Percentiles rank a stretch among this genome's conserved stretches.
Evolutionary conservation across 139 green algal species (phyloP).

Genomic region (Gonium pectorale): DNA sequence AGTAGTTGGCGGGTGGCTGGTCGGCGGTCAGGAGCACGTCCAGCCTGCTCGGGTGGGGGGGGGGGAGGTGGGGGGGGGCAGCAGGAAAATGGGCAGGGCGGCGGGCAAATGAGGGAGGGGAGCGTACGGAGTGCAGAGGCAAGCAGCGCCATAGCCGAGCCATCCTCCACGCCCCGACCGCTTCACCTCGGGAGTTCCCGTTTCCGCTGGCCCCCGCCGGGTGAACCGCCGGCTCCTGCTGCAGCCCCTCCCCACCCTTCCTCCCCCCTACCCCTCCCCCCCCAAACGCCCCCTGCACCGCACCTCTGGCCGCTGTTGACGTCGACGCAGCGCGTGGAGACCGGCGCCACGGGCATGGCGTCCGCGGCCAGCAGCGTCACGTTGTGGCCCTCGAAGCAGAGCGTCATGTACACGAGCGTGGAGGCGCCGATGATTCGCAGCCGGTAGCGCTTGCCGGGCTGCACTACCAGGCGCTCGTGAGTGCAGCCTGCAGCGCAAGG

Average conservation of each 20-base stretch:
- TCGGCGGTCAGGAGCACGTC: constrained; percentile 67
- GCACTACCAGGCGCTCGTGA: constrained; percentile 26
- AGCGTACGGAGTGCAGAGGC: no score
- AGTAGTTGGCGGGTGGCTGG: constrained; percentile 60
- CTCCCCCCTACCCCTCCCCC: background rate
- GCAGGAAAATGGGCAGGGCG: background rate
- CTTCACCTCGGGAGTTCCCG: no score
- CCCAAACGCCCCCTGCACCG: background rate
- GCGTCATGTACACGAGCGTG: constrained; percentile 64
- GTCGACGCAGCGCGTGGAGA: constrained; percentile 61
- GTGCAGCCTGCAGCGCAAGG: constrained; percentile 49
- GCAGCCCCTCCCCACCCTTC: background rate
- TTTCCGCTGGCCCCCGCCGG: no score
- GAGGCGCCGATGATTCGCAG: constrained; percentile 69
- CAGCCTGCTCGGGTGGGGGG: constrained; percentile 44
- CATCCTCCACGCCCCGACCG: no score
- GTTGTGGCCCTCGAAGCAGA: constrained; percentile 74
- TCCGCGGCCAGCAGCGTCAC: constrained; percentile 71
- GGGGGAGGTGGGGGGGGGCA: background rate
- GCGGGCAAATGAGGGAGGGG: no score
- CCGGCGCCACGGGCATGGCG: constrained; percentile 56
- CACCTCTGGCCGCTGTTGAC: constrained; percentile 79
- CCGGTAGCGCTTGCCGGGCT: constrained; percentile 61
- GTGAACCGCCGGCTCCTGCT: no score
- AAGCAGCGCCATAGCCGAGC: no score